Evolutionary conservation across 192 early-diverging fungal species (phyloP).

Genomic region (Backusella circina): DNA sequence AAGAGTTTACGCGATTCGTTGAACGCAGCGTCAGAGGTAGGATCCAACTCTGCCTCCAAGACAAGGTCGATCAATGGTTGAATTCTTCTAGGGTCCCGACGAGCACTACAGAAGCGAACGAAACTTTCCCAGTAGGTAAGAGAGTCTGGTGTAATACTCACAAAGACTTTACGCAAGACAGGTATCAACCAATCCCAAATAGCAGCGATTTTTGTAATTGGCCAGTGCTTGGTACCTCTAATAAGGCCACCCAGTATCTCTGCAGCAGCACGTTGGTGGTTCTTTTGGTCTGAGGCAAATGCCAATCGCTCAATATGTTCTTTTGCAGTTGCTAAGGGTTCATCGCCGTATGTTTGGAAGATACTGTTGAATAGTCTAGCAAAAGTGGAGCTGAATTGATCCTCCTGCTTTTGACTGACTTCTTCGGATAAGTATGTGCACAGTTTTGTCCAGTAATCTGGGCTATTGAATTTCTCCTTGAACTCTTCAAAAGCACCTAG

Average conservation of each 20-base stretch:
- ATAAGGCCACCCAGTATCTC: conserved; percentile 81
- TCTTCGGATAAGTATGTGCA: conserved; percentile 68
- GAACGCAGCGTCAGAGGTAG: conserved; percentile 78
- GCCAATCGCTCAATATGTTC: conserved; percentile 52
- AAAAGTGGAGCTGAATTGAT: conserved; percentile 57
- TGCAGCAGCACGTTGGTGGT: conserved; percentile 75
- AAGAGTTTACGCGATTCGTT: conserved; percentile 79
- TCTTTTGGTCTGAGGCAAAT: conserved; percentile 60
- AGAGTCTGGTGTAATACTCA: conserved; percentile 69
- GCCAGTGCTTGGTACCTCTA: conserved; percentile 90
- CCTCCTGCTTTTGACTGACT: conserved; percentile 53
- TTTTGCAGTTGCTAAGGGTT: conserved; percentile 52
- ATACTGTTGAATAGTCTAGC: conserved; percentile 65
- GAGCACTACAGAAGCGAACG: conserved; percentile 52
- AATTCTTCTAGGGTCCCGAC: conserved; percentile 77
- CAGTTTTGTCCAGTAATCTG: conserved; percentile 69
- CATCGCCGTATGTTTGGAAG: conserved; percentile 59
- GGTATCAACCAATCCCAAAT: conserved; percentile 76
- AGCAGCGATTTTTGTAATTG: conserved; percentile 24
- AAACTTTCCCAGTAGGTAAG: conserved; percentile 72
- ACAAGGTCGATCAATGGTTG: conserved; percentile 69
- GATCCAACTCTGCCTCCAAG: conserved; percentile 63
- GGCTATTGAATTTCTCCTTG: conserved; percentile 41
- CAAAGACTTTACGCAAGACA: conserved; percentile 56
- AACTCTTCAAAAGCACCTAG: conserved; percentile 54